Evolutionary conservation across 2,329 filamentous ascomycete genomes (phyloP).

Genomic region (Aspergillaceae sp.): DNA sequence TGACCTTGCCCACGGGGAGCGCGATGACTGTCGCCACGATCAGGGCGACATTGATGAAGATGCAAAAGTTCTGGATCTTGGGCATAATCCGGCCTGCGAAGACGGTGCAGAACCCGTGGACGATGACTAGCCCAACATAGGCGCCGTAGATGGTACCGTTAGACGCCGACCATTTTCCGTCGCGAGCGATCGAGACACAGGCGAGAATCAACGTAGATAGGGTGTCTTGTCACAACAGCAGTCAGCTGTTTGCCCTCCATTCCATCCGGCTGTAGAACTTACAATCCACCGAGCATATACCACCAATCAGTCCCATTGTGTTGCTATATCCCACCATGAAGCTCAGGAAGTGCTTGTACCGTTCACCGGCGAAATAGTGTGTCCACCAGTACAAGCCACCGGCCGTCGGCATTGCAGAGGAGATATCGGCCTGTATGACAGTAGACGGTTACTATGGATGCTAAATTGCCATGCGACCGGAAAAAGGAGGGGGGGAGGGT

Average conservation of each 20-base stretch:
- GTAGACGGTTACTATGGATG: too few relatives aligned
- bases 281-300: conserved; percentile 55
- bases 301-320: conserved; percentile 52
- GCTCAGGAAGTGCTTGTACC: conserved; percentile 49
- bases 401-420: conserved; percentile 50
- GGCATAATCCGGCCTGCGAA: conserved; percentile 50
- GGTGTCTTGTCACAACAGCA: conserved; percentile 12
- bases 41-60: conserved; percentile 48
- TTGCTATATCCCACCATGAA: conserved; percentile 56
- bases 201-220: conserved; percentile 37
- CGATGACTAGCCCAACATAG: conserved; percentile 46
- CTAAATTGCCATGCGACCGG: neutral
- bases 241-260: neutral
- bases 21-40: conserved; percentile 50
- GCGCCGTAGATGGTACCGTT: conserved; percentile 51
- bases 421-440: conserved; percentile 37
- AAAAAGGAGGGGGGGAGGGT: neutral
- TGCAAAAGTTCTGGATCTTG: conserved; percentile 50
- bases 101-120: conserved; percentile 48
- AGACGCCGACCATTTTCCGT: conserved; percentile 49
- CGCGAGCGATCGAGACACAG: conserved; percentile 49
- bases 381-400: conserved; percentile 54
- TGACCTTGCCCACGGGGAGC: conserved; percentile 43
- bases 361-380: conserved; percentile 50
- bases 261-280: conserved; percentile 5